phyloP scores from a whole-genome alignment of 495 filamentous ascomycete genomes.

The Xylaria intraflava region DNA sequence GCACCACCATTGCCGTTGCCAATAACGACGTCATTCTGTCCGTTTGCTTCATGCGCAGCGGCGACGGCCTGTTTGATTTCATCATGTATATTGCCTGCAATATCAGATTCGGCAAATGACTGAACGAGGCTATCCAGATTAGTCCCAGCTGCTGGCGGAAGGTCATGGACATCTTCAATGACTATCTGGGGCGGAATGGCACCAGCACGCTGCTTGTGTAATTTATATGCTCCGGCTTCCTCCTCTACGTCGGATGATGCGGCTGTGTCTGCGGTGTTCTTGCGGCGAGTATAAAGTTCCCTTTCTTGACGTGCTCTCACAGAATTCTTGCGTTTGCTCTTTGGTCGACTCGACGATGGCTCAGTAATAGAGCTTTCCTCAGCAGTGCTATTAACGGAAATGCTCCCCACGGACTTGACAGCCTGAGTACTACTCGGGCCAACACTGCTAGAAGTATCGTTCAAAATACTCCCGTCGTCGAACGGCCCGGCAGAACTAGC shows the following conservation, averaged over 20 bases:
- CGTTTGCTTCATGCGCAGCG: constrained; percentile 60
- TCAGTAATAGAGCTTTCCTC: constrained; percentile 43
- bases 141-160: constrained; percentile 67
- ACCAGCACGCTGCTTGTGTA: constrained; percentile 59
- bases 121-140: constrained; percentile 78
- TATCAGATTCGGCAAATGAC: constrained; percentile 69
- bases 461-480: constrained; percentile 49
- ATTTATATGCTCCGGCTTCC: constrained; percentile 50
- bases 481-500: constrained; percentile 42
- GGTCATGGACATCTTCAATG: constrained; percentile 64
- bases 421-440: constrained; percentile 82
- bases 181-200: constrained; percentile 54
- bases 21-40: constrained; percentile 46
- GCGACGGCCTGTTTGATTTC: constrained; percentile 66
- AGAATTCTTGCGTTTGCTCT: constrained; percentile 61
- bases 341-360: constrained; percentile 51
- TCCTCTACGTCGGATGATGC: constrained; percentile 61
- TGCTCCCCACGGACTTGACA: constrained; percentile 85
- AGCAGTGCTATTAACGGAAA: constrained; percentile 60
- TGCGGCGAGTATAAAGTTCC: constrained; percentile 82
- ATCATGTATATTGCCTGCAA: constrained; percentile 69
- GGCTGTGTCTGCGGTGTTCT: constrained; percentile 57
- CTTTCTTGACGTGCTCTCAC: constrained; percentile 77
- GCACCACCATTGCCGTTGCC: constrained; percentile 34
- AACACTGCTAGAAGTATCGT: constrained; percentile 58